Percentiles rank a stretch among this genome's conserved stretches.
Conservation (phyloP, 345 rosid genomes). For the Corchorus olitorius region DNA sequence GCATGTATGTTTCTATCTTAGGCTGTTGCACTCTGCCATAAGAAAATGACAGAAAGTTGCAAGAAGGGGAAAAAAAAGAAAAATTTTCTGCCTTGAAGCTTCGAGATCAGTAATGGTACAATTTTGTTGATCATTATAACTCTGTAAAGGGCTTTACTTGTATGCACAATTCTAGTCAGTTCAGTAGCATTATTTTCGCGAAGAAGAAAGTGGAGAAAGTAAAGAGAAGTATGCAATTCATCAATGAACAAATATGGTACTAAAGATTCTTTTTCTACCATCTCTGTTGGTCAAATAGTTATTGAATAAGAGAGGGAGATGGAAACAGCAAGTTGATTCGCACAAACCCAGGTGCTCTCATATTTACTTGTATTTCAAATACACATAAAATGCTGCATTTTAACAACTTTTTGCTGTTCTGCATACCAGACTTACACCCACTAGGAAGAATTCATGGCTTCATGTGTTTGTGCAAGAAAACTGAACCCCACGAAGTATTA, state of each 20-base stretch:
- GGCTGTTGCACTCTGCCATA: neutral
- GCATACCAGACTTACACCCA: neutral
- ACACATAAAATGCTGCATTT: neutral
- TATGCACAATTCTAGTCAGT: too few relatives aligned
- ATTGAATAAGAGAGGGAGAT: neutral
- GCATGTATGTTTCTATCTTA: neutral
- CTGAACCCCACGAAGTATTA: neutral
- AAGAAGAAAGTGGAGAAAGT: neutral
- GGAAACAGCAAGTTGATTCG: neutral
- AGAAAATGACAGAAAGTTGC: neutral
- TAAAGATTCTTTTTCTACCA: neutral
- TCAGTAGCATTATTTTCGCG: neutral
- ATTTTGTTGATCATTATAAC: too few relatives aligned
- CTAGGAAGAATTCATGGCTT: neutral
- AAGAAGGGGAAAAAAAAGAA: too few relatives aligned
- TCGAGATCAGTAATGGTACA: too few relatives aligned
- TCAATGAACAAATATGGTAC: neutral
- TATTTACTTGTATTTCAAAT: neutral
- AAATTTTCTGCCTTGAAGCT: too few relatives aligned
- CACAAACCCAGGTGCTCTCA: neutral
- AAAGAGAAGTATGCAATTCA: neutral
- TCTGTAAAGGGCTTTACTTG: too few relatives aligned
- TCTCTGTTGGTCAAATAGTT: neutral
- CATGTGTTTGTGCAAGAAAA: neutral
- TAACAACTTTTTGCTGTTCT: neutral